Evolutionary conservation across 495 filamentous ascomycete species (phyloP).

Genomic region (Podospora pseudoanserina): DNA sequence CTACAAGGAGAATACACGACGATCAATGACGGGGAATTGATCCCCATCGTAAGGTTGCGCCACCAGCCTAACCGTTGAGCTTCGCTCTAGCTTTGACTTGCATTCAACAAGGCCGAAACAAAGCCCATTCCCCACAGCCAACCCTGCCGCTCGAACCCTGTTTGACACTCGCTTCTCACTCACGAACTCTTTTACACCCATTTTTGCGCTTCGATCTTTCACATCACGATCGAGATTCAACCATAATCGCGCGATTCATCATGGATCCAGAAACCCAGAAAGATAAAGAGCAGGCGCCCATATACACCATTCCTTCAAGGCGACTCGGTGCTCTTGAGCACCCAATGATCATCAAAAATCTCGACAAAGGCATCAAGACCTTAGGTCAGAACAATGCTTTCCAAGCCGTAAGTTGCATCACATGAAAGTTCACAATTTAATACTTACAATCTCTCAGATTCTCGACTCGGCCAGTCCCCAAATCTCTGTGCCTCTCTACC

Average conservation of each 20-base stretch:
- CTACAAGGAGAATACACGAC: too few species aligned
- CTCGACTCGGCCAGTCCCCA: slow-evolving; percentile 36
- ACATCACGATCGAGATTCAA: background rate
- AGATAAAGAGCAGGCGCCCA: slow-evolving; percentile 33
- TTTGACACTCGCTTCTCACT: background rate
- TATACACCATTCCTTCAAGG: slow-evolving; percentile 54
- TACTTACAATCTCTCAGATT: slow-evolving; percentile 28
- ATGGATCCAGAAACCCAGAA: slow-evolving; percentile 13
- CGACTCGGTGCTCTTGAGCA: slow-evolving; percentile 79
- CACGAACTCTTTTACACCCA: background rate
- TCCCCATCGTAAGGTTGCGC: background rate
- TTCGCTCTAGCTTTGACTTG: background rate
- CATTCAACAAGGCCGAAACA: slow-evolving; percentile 1
- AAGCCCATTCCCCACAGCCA: background rate
- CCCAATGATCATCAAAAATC: slow-evolving; percentile 75
- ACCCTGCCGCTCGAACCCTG: background rate
- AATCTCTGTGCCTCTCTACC: slow-evolving; percentile 56
- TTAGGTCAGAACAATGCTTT: slow-evolving; percentile 67
- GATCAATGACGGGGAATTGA: too few species aligned
- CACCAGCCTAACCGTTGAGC: background rate
- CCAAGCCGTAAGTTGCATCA: slow-evolving; percentile 51
- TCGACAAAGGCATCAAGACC: slow-evolving; percentile 77
- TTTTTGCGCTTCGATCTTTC: background rate
- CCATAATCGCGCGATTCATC: background rate
- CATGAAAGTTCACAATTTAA: background rate